Base-by-base conservation (phyloP, 1,284 basidiomycete species). In the Athelia sp. region DNA sequence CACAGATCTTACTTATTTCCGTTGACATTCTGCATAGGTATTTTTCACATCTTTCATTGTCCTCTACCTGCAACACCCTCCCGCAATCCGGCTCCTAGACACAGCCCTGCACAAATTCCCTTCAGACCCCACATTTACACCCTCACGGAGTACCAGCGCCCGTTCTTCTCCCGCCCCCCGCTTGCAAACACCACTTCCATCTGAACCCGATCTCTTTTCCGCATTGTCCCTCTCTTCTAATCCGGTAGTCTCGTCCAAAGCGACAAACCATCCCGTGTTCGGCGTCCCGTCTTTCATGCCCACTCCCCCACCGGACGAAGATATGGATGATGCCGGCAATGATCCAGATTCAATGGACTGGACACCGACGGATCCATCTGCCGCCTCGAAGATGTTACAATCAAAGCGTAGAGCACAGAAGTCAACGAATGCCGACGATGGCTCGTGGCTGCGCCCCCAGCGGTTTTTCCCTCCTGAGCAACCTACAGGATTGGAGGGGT, bases 381-480 rank as follows among this genome's bases (percentile, higher is more conserved):
- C 50, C 52, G 54, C 35, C 6, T 26, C 26, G n/a, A 45, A 62
- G 56, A 26, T 59, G 55, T 19, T 45, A 15, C 18, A 47, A 23
- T 4, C 26, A 29, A 47, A 55, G 54, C 52, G 50, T 43, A 48
- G 55, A 54, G 4, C 9, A n/a, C 38, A 48, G 57, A 62, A 57
- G 38, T 45, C 32, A 38, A 46, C 58, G 52, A 55, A 48, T 44
- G 40, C 44, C 22, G 72, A 76, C 42, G 69, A 74, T 49, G 72
- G 69, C 13, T 64, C 68, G 31, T 83, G 76, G 78, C 56, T 87
- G 43, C 76, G 79, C 2, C 83, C 81, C 2, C 84, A 86, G 58
- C 74, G 75, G n/a, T 87, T 87, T 61, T 88, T 87, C 55, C 77
- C 83, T 13, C 84, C 85, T 0, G 86, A 89, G 59, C 75, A 81